These are phyloP conservation scores for Podosphaera xanthii DNA, from an alignment of 2,329 filamentous ascomycete species.

Conservation along the genomic window DNA sequence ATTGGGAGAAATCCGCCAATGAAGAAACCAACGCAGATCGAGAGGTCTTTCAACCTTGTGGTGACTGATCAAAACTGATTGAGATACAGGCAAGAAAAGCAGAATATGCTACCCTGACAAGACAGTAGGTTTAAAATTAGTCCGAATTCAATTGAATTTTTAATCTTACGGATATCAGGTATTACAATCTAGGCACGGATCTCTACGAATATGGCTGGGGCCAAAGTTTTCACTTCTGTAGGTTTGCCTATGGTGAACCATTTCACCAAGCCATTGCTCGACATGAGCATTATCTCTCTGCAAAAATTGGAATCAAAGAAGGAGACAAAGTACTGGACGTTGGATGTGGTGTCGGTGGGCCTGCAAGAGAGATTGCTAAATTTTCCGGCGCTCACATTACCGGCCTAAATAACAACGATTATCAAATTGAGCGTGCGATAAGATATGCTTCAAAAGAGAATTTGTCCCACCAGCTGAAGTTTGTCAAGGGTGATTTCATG, in stretches of 20 bases:
- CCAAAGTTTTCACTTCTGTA: conserved; percentile 92
- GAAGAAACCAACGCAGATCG: conserved; percentile 67
- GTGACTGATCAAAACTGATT: not conserved
- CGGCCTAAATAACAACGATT: conserved; percentile 97
- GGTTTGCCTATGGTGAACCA: conserved; percentile 67
- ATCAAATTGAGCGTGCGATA: conserved; percentile 90
- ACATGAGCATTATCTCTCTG: conserved; percentile 93
- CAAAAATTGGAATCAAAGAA: conserved; percentile 69
- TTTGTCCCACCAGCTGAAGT: conserved; percentile 57
- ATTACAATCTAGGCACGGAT: conserved; percentile 91
- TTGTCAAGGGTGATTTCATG: conserved; percentile 97
- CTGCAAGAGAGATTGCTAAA: conserved; percentile 87
- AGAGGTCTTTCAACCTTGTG: conserved; percentile 28
- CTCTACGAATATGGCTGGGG: conserved; percentile 96
- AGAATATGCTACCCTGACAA: conserved; percentile 82
- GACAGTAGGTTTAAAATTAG: conserved; percentile 44
- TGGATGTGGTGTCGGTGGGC: conserved; percentile 89
- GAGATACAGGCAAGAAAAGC: conserved; percentile 44
- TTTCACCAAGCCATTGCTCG: conserved; percentile 86
- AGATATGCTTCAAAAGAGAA: conserved; percentile 67
- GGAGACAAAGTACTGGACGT: conserved; percentile 86
- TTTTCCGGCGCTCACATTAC: conserved; percentile 80
- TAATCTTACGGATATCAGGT: conserved; percentile 26
- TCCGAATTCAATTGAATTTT: not conserved
- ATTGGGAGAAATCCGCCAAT: conserved; percentile 65